Evolutionary conservation across 257 asterid species (phyloP).

Genomic region (Eucommia ulmoides): DNA sequence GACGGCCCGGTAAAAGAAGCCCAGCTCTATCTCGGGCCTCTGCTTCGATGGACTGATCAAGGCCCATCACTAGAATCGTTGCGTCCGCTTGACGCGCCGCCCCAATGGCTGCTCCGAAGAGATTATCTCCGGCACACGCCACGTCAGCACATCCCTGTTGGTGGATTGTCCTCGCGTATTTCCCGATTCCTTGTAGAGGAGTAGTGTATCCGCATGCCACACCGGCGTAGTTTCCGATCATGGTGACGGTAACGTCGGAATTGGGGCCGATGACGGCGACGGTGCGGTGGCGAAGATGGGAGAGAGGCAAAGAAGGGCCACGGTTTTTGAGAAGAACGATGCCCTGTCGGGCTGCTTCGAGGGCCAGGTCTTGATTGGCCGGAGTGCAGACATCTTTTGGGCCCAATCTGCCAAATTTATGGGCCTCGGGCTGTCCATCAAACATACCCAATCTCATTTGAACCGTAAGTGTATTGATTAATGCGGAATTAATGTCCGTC

Average conservation of each 20-base stretch:
- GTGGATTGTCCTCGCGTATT: constrained; percentile 37
- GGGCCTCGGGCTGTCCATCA: constrained; percentile 60
- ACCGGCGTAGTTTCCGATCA: constrained; percentile 88
- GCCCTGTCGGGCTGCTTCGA: constrained; percentile 78
- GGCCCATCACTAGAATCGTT: constrained; percentile 57
- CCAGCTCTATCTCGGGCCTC: constrained; percentile 61
- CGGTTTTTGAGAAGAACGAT: constrained; percentile 59
- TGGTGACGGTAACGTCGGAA: constrained; percentile 53
- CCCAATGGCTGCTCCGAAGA: constrained; percentile 42
- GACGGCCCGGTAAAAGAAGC: constrained; percentile 52
- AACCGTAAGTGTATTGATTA: constrained; percentile 44
- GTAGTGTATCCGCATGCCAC: constrained; percentile 65
- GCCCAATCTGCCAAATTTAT: constrained; percentile 47
- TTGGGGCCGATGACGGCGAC: constrained; percentile 76
- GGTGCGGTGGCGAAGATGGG: constrained; percentile 31
- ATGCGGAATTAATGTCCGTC: constrained; percentile 33
- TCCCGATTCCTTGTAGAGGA: constrained; percentile 54
- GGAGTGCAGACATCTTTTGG: constrained; percentile 57
- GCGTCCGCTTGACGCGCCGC: constrained; percentile 62
- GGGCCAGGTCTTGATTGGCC: constrained; percentile 55
- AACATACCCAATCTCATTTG: constrained; percentile 86
- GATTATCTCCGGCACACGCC: constrained; percentile 30
- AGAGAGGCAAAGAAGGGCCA: constrained; percentile 58
- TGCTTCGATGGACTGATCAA: constrained; percentile 66
- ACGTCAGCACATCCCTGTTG: constrained; percentile 58